A percentile compares a stretch with the other conserved stretches of the same genome.
phyloP scores from a whole-genome alignment of 495 filamentous ascomycete species.

The Baudoinia panamericana region DNA sequence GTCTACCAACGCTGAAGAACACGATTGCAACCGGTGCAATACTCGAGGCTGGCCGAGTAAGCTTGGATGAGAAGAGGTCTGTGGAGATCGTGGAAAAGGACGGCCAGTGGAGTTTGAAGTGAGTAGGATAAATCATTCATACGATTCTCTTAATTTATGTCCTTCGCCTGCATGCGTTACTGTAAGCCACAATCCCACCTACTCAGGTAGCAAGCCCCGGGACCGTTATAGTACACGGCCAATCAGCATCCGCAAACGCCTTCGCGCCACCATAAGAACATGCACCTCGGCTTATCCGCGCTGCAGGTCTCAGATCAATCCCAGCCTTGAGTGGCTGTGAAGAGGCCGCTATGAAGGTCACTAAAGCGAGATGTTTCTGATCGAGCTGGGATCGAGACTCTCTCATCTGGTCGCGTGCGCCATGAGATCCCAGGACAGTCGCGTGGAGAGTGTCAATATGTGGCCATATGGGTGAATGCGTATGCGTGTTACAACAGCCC shows the following conservation, averaged over 20 bases:
- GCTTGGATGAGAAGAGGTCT: conserved; percentile 65
- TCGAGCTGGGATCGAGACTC: not conserved
- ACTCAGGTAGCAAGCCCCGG: too few relatives aligned
- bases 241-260: too few relatives aligned
- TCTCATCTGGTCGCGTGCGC: not conserved
- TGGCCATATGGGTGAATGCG: not conserved
- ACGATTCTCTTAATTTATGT: too few relatives aligned
- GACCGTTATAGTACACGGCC: too few relatives aligned
- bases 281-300: too few relatives aligned
- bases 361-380: not conserved
- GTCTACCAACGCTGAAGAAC: conserved; percentile 72
- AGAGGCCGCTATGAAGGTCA: conserved; percentile 6
- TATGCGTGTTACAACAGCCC: not conserved
- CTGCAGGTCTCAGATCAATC: too few relatives aligned
- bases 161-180: too few relatives aligned
- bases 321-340: conserved; percentile 13
- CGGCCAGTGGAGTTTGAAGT: conserved; percentile 59
- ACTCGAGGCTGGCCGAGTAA: conserved; percentile 68
- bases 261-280: too few relatives aligned
- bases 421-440: not conserved
- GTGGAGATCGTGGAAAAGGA: conserved; percentile 55
- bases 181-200: too few relatives aligned
- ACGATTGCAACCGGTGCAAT: conserved; percentile 88
- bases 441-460: too few relatives aligned
- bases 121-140: too few relatives aligned